A percentile compares a stretch with the other conserved stretches of the same genome.
phyloP scores from a whole-genome alignment of 768 basidiomycete genomes.

The Gymnopilus junonius region DNA sequence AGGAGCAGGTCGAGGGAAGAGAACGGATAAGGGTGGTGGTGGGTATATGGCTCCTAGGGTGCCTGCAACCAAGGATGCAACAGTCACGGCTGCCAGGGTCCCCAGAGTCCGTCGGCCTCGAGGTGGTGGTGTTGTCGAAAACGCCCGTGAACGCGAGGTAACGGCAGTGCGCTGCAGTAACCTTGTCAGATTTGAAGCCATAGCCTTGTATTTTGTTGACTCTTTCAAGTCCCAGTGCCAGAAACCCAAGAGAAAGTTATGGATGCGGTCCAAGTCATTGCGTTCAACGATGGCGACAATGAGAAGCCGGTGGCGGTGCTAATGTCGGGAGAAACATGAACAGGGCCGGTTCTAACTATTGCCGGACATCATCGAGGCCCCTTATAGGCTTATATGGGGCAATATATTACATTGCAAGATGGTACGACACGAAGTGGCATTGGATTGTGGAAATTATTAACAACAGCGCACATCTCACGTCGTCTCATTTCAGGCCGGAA shows the following conservation, averaged over 20 bases:
- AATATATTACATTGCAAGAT: too few relatives aligned
- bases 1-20: slow-evolving; percentile 81
- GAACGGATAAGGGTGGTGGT: slow-evolving; percentile 62
- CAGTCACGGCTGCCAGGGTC: slow-evolving; percentile 34
- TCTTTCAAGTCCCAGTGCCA: neutral
- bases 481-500: too few relatives aligned
- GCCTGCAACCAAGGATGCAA: slow-evolving; percentile 44
- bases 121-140: slow-evolving; percentile 17
- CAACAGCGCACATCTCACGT: too few relatives aligned
- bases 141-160: slow-evolving; percentile 7
- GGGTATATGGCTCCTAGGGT: slow-evolving; percentile 74
- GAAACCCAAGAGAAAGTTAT: neutral
- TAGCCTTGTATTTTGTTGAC: neutral
- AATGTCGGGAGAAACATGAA: neutral
- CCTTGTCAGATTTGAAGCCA: slow-evolving; percentile 11
- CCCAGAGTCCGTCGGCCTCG: slow-evolving; percentile 27
- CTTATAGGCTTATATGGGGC: too few relatives aligned
- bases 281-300: neutral
- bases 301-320: slow-evolving; percentile 5
- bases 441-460: too few relatives aligned
- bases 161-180: slow-evolving; percentile 2
- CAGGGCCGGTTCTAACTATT: neutral
- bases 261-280: slow-evolving; percentile 10
- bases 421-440: too few relatives aligned
- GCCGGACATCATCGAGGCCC: neutral